These are phyloP conservation scores for Euptelea pleiosperma DNA, from an alignment of 164 flowering plant genomes.

Conservation along the genomic window DNA sequence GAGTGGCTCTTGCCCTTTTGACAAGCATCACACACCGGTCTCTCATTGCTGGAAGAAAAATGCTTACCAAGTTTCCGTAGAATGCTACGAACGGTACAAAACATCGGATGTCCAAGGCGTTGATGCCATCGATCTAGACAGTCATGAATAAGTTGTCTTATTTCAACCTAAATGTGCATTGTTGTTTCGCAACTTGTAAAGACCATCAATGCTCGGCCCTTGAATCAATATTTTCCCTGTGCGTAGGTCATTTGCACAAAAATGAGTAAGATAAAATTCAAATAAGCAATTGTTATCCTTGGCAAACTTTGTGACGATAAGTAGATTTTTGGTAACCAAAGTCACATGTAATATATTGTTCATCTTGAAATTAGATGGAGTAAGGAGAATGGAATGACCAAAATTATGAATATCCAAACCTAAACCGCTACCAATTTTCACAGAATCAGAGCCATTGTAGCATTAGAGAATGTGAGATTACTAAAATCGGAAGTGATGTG, in stretches of 20 bases:
- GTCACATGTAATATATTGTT: background rate
- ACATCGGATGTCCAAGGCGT: constrained; percentile 4
- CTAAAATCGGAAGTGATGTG: too few species aligned
- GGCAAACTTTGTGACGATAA: background rate
- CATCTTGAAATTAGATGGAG: background rate
- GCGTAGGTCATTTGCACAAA: too few species aligned
- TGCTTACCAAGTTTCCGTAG: background rate
- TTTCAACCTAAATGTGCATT: too few species aligned
- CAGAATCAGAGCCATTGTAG: background rate
- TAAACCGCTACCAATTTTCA: background rate
- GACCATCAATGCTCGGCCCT: too few species aligned
- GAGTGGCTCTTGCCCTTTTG: background rate
- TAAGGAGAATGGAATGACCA: background rate
- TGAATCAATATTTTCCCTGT: too few species aligned
- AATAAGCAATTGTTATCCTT: background rate
- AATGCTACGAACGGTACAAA: background rate
- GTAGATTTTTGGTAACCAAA: background rate
- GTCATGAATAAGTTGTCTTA: background rate
- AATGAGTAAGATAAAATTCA: too few species aligned
- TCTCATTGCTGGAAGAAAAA: background rate
- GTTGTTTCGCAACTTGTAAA: too few species aligned
- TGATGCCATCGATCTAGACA: background rate
- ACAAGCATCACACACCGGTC: background rate
- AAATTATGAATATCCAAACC: constrained; percentile 2
- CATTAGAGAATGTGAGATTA: too few species aligned